Evolutionary conservation across 2,329 filamentous ascomycete species (phyloP).

Genomic region (Allantophomopsis lycopodina): DNA sequence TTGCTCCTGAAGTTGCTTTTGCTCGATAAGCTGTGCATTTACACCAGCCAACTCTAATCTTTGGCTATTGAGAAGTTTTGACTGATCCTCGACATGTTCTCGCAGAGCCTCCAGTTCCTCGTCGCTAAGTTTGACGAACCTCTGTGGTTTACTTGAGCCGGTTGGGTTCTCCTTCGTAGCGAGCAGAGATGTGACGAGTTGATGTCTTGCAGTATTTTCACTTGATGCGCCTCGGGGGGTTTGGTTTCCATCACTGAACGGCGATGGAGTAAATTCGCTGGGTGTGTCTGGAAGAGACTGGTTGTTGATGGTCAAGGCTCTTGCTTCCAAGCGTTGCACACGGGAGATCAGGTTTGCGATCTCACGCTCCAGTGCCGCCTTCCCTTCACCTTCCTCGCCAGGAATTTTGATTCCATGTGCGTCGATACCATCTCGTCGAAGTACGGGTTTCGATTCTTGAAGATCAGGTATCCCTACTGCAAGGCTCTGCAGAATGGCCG

Average conservation of each 20-base stretch:
- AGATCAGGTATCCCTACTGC: slow-evolving; percentile 18
- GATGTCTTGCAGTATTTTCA: slow-evolving; percentile 20
- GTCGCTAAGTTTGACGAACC: slow-evolving; percentile 43
- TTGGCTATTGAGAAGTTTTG: slow-evolving; percentile 79
- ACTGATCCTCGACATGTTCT: slow-evolving; percentile 87
- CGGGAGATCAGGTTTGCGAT: slow-evolving; percentile 64
- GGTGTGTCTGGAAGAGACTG: slow-evolving; percentile 65
- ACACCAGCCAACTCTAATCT: slow-evolving; percentile 76
- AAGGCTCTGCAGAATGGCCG: slow-evolving; percentile 37
- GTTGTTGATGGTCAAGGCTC: slow-evolving; percentile 46
- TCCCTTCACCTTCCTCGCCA: slow-evolving; percentile 61
- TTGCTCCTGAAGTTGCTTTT: slow-evolving; percentile 73
- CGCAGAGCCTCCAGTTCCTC: slow-evolving; percentile 75
- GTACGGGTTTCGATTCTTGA: slow-evolving; percentile 7
- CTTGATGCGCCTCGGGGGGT: slow-evolving; percentile 20
- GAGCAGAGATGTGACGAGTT: slow-evolving; percentile 21
- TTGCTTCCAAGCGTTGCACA: slow-evolving; percentile 71
- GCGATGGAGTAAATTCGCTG: slow-evolving; percentile 56
- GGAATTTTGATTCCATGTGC: slow-evolving; percentile 47
- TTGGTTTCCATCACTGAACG: slow-evolving; percentile 40
- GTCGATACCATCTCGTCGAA: no score
- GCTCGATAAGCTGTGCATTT: slow-evolving; percentile 71
- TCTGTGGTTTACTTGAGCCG: slow-evolving; percentile 10
- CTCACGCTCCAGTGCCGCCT: slow-evolving; percentile 70
- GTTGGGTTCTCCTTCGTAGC: slow-evolving; percentile 12